Evolutionary conservation across 2,329 filamentous ascomycete species (phyloP), one percentile per base, ranked within the genome.

Genomic region (Fusarium illudens): DNA sequence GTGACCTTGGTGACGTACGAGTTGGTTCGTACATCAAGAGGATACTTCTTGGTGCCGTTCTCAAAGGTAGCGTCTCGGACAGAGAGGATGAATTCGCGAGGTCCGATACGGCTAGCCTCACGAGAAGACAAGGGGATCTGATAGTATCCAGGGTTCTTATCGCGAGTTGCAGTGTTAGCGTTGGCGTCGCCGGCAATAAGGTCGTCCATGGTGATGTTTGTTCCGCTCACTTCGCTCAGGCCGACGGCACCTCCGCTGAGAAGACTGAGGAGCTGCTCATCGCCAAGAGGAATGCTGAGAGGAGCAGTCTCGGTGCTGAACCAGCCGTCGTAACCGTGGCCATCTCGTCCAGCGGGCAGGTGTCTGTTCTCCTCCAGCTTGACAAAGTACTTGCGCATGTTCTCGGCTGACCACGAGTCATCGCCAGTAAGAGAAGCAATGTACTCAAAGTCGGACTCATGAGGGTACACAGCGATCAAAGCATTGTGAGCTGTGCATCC

Each of bases 401-500:
- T 87, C 6, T 79, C 77, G 0, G 87, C 79, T 0, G 79, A 77
- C 88, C 89, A 91, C 0, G 85, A 86, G 2, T 76, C 68, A 69
- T 91, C 89, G 4, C 88, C 87, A 3, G 89, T 91, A 27, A 90
- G 71, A 12, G 77, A 75, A 4, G 83, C 84, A 58, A 91, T 85
- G 69, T 84, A 77, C 46, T 88, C 80, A 77, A 86, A 91, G 75
- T 91, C 89, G 27, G 82, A 84, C 48, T 85, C 80, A 60, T 87
- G 83, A 0, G 89, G 88, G 62, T 87, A 84, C 25, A 89, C 79
- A 15, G 84, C 81, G 50, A 90, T 84, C 44, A 89, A 76, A 7
- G 87, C 87, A 44, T 89, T 88, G 76, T 91, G 89, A 6, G 84
- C 83, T 1, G 86, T 84, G 75, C 84, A 86, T 0, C 84, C 84